Conservation (phyloP, 148 eudicot species). For the Cornus florida region DNA sequence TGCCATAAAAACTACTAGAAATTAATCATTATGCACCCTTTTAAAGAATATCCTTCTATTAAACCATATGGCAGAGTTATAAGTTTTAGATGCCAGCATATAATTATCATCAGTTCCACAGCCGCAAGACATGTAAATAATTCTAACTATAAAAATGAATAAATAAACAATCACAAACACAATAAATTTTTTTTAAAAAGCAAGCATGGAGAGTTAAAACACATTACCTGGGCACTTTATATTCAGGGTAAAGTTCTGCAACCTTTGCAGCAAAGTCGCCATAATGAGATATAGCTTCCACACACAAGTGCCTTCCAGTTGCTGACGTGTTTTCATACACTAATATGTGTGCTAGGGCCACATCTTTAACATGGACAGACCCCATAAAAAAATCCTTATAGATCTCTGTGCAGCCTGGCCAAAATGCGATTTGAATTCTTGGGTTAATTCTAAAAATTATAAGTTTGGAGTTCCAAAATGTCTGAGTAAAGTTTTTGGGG, state of each 20-base stretch:
- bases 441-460: background rate
- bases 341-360: slow-evolving; percentile 91
- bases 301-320: slow-evolving; percentile 86
- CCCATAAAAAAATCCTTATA: slow-evolving; percentile 78
- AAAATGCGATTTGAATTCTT: background rate
- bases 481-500: background rate
- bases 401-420: slow-evolving; percentile 73
- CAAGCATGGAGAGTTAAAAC: background rate
- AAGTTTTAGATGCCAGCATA: too few species aligned
- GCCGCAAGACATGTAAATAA: too few species aligned
- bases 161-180: too few species aligned
- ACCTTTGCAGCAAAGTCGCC: slow-evolving; percentile 89
- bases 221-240: slow-evolving; percentile 77
- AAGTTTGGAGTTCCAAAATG: background rate
- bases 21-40: too few species aligned
- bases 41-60: too few species aligned
- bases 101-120: too few species aligned
- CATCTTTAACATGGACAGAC: slow-evolving; percentile 88
- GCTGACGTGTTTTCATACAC: slow-evolving; percentile 83
- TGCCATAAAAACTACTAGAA: too few species aligned
- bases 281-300: slow-evolving; percentile 82
- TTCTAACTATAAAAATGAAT: too few species aligned
- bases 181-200: background rate
- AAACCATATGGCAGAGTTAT: too few species aligned
- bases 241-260: slow-evolving; percentile 78